phyloP scores from a whole-genome alignment of 768 basidiomycete species.

The Auriscalpium microsporum region DNA sequence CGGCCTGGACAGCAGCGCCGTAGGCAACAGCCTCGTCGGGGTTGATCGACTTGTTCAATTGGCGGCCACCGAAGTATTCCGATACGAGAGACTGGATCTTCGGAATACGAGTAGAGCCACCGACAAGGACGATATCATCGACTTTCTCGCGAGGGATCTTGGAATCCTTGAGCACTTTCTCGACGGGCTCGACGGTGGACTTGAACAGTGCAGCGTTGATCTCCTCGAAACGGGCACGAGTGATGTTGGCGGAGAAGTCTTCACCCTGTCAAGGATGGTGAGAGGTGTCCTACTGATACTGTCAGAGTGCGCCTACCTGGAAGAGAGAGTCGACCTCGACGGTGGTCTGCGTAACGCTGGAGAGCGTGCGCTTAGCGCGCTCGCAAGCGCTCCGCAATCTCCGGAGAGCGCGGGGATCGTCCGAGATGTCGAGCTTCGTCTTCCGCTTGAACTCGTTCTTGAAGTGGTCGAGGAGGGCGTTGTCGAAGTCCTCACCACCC shows the following conservation, averaged over 20 bases:
- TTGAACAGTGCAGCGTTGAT: conserved; percentile 95
- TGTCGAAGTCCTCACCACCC: conserved; percentile 99
- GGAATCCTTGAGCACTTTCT: conserved; percentile 97
- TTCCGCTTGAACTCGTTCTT: conserved; percentile 99
- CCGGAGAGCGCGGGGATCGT: conserved; percentile 92
- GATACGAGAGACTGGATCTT: conserved; percentile 98
- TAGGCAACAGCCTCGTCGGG: conserved; percentile 99
- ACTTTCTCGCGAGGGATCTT: conserved; percentile 97
- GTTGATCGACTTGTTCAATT: conserved; percentile 99
- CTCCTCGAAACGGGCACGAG: conserved; percentile 99
- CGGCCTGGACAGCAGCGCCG: conserved; percentile 99
- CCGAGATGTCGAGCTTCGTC: conserved; percentile 93
- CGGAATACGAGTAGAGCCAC: conserved; percentile 99
- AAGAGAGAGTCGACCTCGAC: conserved; percentile 98
- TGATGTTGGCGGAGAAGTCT: conserved; percentile 98
- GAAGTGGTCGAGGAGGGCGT: conserved; percentile 96
- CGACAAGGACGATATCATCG: conserved; percentile 98
- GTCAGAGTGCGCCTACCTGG: conserved; percentile 46
- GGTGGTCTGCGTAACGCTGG: conserved; percentile 96
- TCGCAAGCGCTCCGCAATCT: conserved; percentile 97
- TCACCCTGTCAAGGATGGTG: conserved; percentile 49
- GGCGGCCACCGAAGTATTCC: conserved; percentile 96
- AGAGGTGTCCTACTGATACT: not conserved
- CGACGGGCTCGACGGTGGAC: conserved; percentile 95
- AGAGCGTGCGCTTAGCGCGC: conserved; percentile 98